These are phyloP conservation scores for Amyloporia xantha DNA, from an alignment of 768 basidiomycete species.

Conservation along the genomic window DNA sequence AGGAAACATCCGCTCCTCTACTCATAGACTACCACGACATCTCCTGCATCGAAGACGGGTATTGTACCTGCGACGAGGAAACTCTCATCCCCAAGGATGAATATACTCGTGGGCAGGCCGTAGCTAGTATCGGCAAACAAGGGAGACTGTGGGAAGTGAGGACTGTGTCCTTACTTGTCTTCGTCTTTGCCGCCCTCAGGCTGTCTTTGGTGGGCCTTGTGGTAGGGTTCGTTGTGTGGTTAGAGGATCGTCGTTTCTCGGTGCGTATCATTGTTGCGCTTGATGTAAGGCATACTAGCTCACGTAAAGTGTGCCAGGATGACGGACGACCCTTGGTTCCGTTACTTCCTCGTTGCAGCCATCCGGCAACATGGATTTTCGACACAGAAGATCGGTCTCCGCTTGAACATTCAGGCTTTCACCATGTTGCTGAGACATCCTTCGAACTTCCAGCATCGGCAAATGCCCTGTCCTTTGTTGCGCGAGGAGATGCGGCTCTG, in stretches of 20 bases:
- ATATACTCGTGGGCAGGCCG: neutral
- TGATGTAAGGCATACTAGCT: no score
- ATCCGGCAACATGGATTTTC: slow-evolving; percentile 5
- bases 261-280: no score
- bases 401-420: neutral
- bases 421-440: slow-evolving; percentile 5
- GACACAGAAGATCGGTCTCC: neutral
- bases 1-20: neutral
- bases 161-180: neutral
- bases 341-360: slow-evolving; percentile 2
- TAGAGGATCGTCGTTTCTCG: no score
- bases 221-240: neutral
- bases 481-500: neutral
- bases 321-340: no score
- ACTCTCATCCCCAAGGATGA: neutral
- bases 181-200: neutral
- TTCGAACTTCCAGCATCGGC: slow-evolving; percentile 11
- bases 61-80: neutral
- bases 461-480: neutral
- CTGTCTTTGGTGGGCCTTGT: neutral
- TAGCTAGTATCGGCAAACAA: no score
- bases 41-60: slow-evolving; percentile 1
- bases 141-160: no score
- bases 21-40: neutral
- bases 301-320: no score